Percentiles rank a stretch among this genome's conserved stretches.
Evolutionary conservation across 1,284 basidiomycete genomes (phyloP).

Genomic region (Heterobasidion parviporum): DNA sequence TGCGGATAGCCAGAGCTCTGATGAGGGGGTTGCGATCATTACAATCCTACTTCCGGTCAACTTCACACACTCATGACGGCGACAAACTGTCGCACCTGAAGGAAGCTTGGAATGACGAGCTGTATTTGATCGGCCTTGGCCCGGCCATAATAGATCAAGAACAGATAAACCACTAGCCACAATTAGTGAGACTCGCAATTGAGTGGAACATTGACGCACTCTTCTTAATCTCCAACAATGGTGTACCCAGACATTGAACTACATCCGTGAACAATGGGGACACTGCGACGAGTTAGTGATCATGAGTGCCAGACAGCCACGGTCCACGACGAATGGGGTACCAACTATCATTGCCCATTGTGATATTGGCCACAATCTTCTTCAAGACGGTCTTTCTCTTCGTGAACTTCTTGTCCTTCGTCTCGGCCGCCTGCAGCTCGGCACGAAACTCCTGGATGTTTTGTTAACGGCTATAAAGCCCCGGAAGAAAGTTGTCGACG

Average conservation of each 20-base stretch:
- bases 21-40: constrained; percentile 89
- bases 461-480: constrained; percentile 10
- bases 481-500: constrained; percentile 11
- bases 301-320: constrained; percentile 4
- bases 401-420: constrained; percentile 89
- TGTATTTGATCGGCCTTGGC: constrained; percentile 85
- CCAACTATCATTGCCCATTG: constrained; percentile 92
- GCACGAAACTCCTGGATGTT: constrained; percentile 66
- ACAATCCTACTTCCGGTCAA: constrained; percentile 58
- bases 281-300: constrained; percentile 49
- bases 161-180: constrained; percentile 80
- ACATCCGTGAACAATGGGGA: constrained; percentile 88
- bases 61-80: neutral
- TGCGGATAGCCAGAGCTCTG: constrained; percentile 87
- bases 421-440: constrained; percentile 83
- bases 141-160: constrained; percentile 87
- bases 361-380: constrained; percentile 94
- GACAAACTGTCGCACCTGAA: constrained; percentile 49
- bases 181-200: no score
- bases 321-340: constrained; percentile 22
- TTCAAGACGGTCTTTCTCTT: constrained; percentile 90
- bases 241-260: constrained; percentile 81
- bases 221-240: constrained; percentile 96
- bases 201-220: constrained; percentile 44
- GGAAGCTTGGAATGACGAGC: constrained; percentile 81